Evolutionary conservation across 1,284 basidiomycete species (phyloP).

Genomic region (Meira miltonrushii): DNA sequence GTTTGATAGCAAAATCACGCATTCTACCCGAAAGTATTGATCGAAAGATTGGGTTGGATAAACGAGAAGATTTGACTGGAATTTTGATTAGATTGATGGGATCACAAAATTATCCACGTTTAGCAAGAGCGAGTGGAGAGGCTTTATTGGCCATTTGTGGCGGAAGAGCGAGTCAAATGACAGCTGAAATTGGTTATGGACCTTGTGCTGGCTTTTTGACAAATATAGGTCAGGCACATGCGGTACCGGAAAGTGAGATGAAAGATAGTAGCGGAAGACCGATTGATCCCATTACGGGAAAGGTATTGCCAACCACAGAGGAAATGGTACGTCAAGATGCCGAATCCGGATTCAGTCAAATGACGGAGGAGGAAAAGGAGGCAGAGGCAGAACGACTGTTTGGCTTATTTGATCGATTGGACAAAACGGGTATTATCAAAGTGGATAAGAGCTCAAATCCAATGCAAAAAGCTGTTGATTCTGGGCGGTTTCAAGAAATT

Average conservation of each 20-base stretch:
- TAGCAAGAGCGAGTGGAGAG: constrained; percentile 35
- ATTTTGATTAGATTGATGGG: constrained; percentile 35
- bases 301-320: constrained; percentile 24
- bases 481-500: constrained; percentile 31
- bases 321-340: constrained; percentile 25
- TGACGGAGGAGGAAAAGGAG: constrained; percentile 42
- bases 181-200: constrained; percentile 35
- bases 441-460: constrained; percentile 26
- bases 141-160: constrained; percentile 30
- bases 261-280: background rate
- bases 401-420: constrained; percentile 39
- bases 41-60: constrained; percentile 25
- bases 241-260: constrained; percentile 18
- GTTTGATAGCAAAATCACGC: constrained; percentile 13
- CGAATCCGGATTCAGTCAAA: constrained; percentile 1
- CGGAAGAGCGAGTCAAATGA: constrained; percentile 26
- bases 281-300: constrained; percentile 41
- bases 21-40: constrained; percentile 26
- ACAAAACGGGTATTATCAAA: constrained; percentile 32
- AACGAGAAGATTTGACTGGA: constrained; percentile 30
- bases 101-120: constrained; percentile 23
- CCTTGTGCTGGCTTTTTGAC: constrained; percentile 43
- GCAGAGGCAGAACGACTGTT: constrained; percentile 38
- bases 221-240: constrained; percentile 22
- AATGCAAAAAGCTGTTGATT: constrained; percentile 19